Evolutionary conservation across 164 flowering plant genomes (phyloP), one percentile per base, ranked within the genome.

Genomic region (Chimonanthus praecox): DNA sequence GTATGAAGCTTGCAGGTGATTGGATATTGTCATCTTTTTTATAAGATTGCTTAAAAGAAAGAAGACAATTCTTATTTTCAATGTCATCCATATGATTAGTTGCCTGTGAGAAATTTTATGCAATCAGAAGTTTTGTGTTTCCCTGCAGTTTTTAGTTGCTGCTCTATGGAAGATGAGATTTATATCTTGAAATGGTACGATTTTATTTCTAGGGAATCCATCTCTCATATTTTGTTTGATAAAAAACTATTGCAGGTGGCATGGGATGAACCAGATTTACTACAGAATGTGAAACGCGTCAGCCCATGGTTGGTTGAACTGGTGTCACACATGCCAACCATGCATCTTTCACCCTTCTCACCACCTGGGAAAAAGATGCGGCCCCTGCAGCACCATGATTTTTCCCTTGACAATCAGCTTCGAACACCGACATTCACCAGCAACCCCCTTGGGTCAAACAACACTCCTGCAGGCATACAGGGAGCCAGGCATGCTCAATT

Each of bases 401-500:
- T 84, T 65, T 85, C 88, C 58, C 79, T 83, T 33, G 94, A 88
- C 43, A 86, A 86, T 48, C 88, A 85, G 81, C 60, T 87, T 79
- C 81, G 81, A 11, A n/a, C 72, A 48, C 13, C n/a, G 48, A 44
- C 60, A 11, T 82, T 87, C 80, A 79, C 86, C 73, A 79, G 84
- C 77, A 86, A 86, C 78, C 74, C 49, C 62, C 88, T 21, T 7
- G 11, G 66, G 66, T 21, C 77, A 61, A 85, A 84, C 81, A 63
- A 63, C 66, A 78, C 87, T 85, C 85, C 94, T 88, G 90, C 92
- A 86, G 94, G 98, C 90, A 92, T 94, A 87, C 97, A 92, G 97
- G 98, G 98, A 92, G 97, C 98, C 98, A 94, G 97, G 98, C 98
- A 94, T 84, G 84, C 87, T 89, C 94, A 86, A 79, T 85, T 76